Conservation (phyloP, 495 filamentous ascomycete species). For the Gamarada debralockiae region DNA sequence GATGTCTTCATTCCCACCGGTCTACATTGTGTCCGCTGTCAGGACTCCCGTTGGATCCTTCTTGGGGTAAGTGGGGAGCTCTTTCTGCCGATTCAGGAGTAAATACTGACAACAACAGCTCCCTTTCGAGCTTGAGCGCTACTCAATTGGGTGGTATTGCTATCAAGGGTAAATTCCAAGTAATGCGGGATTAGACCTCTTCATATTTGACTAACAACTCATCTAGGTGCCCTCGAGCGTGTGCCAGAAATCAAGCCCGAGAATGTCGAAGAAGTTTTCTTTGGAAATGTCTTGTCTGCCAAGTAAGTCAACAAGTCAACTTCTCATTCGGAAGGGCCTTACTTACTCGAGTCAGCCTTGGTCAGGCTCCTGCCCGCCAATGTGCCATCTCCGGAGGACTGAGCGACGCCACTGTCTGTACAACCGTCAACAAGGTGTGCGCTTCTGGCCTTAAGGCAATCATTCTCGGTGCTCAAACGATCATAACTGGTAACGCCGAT, state of each 20-base stretch:
- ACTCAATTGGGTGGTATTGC: conserved; percentile 85
- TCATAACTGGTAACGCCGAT: conserved; percentile 89
- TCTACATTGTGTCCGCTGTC: conserved; percentile 92
- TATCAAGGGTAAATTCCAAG: conserved; percentile 80
- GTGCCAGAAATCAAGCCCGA: conserved; percentile 79
- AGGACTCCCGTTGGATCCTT: conserved; percentile 92
- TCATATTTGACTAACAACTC: conserved; percentile 6
- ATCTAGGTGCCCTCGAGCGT: conserved; percentile 74
- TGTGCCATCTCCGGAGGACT: conserved; percentile 87
- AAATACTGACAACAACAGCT: conserved; percentile 43
- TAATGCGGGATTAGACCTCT: not conserved
- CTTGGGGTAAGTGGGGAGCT: conserved; percentile 64
- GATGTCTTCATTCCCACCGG: conserved; percentile 54
- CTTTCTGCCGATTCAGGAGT: conserved; percentile 21
- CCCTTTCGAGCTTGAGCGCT: conserved; percentile 80
- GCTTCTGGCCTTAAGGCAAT: conserved; percentile 91
- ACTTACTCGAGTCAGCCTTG: conserved; percentile 57
- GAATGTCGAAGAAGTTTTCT: conserved; percentile 92
- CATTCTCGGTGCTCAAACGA: conserved; percentile 92
- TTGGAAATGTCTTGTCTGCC: conserved; percentile 95
- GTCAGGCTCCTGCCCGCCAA: conserved; percentile 94
- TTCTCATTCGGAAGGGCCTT: not conserved
- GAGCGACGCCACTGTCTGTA: conserved; percentile 70
- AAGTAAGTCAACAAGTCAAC: conserved; percentile 67
- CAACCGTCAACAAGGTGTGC: conserved; percentile 98